Conservation (phyloP, 371 early-diverging fungal species). For the Gilbertella persicaria region DNA sequence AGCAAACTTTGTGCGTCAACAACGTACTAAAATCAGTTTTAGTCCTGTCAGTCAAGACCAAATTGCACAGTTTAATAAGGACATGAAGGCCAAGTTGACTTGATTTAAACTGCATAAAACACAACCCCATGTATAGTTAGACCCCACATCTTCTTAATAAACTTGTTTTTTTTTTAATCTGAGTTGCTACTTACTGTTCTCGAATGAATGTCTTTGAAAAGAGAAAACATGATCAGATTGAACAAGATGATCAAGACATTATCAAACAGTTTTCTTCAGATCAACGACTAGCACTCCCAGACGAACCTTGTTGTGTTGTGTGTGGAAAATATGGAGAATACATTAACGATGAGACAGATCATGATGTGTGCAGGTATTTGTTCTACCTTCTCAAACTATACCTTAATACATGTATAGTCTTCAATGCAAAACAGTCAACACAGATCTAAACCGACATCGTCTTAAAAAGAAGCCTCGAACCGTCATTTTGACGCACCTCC, state of each 20-base stretch:
- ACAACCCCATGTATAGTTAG: too few relatives aligned
- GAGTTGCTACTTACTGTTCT: too few relatives aligned
- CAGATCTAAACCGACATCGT: conserved; percentile 23
- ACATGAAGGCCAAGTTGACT: conserved; percentile 29
- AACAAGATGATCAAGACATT: conserved; percentile 17
- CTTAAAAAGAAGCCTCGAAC: not conserved
- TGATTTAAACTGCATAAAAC: too few relatives aligned
- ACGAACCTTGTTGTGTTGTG: conserved; percentile 49
- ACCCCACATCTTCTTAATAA: too few relatives aligned
- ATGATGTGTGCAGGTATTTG: conserved; percentile 51
- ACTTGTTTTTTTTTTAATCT: too few relatives aligned
- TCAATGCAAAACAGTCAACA: conserved; percentile 48
- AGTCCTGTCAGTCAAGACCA: conserved; percentile 62
- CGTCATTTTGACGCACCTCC: conserved; percentile 6
- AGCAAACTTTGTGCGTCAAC: conserved; percentile 61
- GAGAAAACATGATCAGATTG: not conserved
- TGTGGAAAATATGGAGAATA: conserved; percentile 62
- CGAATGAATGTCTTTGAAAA: not conserved
- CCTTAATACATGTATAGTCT: conserved; percentile 29
- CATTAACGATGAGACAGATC: conserved; percentile 46
- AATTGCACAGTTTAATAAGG: conserved; percentile 50
- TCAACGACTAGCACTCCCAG: conserved; percentile 39
- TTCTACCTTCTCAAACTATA: not conserved
- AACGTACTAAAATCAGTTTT: conserved; percentile 63
- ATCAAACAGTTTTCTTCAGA: conserved; percentile 30